Evolutionary conservation across 1,284 basidiomycete species (phyloP), one percentile per base, ranked within the genome.

Genomic region (Tranzscheliella williamsii): DNA sequence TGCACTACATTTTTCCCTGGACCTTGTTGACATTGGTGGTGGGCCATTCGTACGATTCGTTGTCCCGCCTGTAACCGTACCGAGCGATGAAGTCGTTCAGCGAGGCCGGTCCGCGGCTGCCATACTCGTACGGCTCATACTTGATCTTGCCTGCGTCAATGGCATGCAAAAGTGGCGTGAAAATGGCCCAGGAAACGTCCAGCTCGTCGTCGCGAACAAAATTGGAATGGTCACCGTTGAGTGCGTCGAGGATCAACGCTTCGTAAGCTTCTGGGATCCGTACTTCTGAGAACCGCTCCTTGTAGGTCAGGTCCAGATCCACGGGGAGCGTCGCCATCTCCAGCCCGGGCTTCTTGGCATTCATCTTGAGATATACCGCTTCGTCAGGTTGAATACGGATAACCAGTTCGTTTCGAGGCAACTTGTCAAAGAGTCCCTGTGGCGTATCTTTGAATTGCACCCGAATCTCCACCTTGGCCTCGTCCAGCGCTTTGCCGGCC

Each of bases 141-240:
- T 75, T 69, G 56, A 75, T 56, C 56, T 75, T 66, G 38, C 74
- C 74, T 3, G 41, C 53, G 40, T 76, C 74, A 32, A 76, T 76
- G 29, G 67, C 70, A 49, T 75, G 72, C 16, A 76, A 56, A 32
- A 76, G 35, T 21, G 76, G 76, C 8, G 77, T 78, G 39, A 78
- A 78, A 52, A 79, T 75, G 31, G 62, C 60, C 78, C 78, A 79
- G 34, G 69, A 70, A 8, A 72, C 76, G 21, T 70, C 61, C 24
- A 79, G 62, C 51, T 79, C 76, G 42, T 78, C 76, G 50, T 78
- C 74, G 16, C 78, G 72, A 13, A 78, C 78, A 67, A 75, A 79
- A 60, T 71, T 76, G 39, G 73, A 70, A 53, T 79, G 74, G 34
- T 78, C 73, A 18, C 76, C 78, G 34, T 75, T 67, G 42, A 79